A percentile compares a stretch with the other conserved stretches of the same genome.
phyloP scores from a whole-genome alignment of 768 basidiomycete species.

The Galerina sulciceps region DNA sequence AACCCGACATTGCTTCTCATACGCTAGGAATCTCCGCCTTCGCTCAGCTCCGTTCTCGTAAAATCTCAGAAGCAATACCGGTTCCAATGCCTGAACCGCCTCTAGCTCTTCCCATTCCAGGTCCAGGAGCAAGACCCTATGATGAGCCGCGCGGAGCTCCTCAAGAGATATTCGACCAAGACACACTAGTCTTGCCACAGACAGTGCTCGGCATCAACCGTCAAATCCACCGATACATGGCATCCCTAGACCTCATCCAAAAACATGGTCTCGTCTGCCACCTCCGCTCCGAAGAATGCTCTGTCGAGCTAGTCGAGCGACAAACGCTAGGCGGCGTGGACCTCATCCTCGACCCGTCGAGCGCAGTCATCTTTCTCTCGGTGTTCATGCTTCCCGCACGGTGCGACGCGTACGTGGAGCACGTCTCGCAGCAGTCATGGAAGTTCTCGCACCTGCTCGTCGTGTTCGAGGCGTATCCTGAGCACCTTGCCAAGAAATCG shows the following conservation, averaged over 20 bases:
- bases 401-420: constrained; percentile 45
- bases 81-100: neutral
- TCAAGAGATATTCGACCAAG: constrained; percentile 42
- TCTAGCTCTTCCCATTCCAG: neutral
- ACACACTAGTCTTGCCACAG: constrained; percentile 49
- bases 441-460: constrained; percentile 57
- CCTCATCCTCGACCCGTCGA: constrained; percentile 67
- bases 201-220: constrained; percentile 29
- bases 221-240: constrained; percentile 64
- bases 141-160: constrained; percentile 33
- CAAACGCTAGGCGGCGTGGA: constrained; percentile 62
- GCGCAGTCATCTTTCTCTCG: constrained; percentile 56
- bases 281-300: constrained; percentile 47
- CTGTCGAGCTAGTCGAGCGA: constrained; percentile 68
- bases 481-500: constrained; percentile 37
- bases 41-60: constrained; percentile 44
- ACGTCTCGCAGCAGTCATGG: constrained; percentile 65
- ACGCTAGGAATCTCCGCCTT: constrained; percentile 40
- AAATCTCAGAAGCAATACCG: constrained; percentile 23
- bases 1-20: constrained; percentile 30
- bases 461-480: constrained; percentile 71
- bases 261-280: constrained; percentile 61
- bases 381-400: constrained; percentile 53
- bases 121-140: neutral
- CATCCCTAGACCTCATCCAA: constrained; percentile 71